Evolutionary conservation across 164 flowering plant genomes (phyloP).

Genomic region (Chimonanthus salicifolius): DNA sequence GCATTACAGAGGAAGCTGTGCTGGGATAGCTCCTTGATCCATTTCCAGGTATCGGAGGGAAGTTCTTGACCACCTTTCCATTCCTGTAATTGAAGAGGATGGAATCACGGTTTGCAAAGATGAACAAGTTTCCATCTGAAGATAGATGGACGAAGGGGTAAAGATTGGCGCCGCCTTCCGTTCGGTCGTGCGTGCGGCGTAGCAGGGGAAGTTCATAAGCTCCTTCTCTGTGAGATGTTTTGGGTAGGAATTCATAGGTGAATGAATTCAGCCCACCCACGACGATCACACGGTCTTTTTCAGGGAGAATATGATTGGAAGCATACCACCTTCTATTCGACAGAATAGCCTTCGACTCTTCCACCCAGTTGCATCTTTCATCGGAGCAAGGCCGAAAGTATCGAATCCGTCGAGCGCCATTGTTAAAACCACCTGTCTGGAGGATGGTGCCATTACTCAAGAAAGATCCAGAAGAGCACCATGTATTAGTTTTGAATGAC

Average conservation of each 20-base stretch:
- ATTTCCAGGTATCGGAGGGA: conserved; percentile 52
- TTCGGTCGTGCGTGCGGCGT: conserved; percentile 28
- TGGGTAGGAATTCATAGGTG: conserved; percentile 63
- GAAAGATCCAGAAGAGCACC: conserved; percentile 76
- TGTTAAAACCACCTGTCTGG: conserved; percentile 51
- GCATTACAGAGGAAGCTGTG: conserved; percentile 63
- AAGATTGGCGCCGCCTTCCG: conserved; percentile 39
- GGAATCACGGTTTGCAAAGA: conserved; percentile 62
- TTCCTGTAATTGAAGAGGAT: conserved; percentile 48
- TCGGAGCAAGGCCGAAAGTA: conserved; percentile 40
- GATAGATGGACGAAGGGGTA: conserved; percentile 72
- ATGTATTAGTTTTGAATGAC: conserved; percentile 45
- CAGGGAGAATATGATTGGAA: conserved; percentile 45
- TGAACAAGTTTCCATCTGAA: conserved; percentile 63
- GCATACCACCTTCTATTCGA: conserved; percentile 53
- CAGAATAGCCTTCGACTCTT: conserved; percentile 10
- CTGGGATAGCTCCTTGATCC: conserved; percentile 68
- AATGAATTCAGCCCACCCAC: conserved; percentile 52
- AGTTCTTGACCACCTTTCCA: conserved; percentile 39
- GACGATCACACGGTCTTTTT: conserved; percentile 39
- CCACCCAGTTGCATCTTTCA: conserved; percentile 44
- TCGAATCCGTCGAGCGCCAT: conserved; percentile 37
- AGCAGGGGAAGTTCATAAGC: conserved; percentile 48
- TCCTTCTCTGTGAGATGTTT: conserved; percentile 10
- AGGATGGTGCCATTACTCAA: conserved; percentile 55